phyloP scores from a whole-genome alignment of 2,329 filamentous ascomycete genomes.

The Sporothrix brasiliensis region DNA sequence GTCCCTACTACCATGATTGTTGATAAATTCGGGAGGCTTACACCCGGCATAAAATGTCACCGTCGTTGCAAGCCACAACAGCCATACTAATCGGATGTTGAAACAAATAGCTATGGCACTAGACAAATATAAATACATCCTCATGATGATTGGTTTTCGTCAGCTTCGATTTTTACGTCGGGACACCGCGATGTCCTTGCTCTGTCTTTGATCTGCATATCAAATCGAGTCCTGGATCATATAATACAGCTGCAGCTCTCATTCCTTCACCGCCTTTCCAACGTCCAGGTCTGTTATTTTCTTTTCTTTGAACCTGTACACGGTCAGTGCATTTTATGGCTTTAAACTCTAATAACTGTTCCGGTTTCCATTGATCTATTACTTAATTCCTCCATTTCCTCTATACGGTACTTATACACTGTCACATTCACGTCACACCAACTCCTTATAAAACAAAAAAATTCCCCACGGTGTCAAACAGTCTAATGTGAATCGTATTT shows the following conservation, averaged over 20 bases:
- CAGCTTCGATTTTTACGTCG: no score
- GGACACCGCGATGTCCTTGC: no score
- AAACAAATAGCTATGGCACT: neutral
- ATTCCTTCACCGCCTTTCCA: no score
- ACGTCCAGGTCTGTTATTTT: neutral
- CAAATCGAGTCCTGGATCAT: no score
- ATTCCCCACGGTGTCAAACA: no score
- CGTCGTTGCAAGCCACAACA: neutral
- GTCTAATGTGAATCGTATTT: no score
- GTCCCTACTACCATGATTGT: neutral
- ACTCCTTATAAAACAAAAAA: neutral
- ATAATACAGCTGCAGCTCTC: no score
- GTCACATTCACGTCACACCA: neutral
- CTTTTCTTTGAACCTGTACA: neutral
- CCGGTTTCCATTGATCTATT: neutral
- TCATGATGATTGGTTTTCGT: no score
- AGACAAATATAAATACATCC: neutral
- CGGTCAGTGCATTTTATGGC: no score
- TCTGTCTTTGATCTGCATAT: no score
- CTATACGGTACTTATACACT: no score
- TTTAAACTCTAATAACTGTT: no score
- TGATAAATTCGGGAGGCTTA: neutral
- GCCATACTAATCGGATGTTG: neutral
- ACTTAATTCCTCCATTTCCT: neutral
- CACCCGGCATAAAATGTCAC: neutral